Base-by-base conservation (phyloP, 2,329 filamentous ascomycete species). In the Neoscytalidium dimidiatum region DNA sequence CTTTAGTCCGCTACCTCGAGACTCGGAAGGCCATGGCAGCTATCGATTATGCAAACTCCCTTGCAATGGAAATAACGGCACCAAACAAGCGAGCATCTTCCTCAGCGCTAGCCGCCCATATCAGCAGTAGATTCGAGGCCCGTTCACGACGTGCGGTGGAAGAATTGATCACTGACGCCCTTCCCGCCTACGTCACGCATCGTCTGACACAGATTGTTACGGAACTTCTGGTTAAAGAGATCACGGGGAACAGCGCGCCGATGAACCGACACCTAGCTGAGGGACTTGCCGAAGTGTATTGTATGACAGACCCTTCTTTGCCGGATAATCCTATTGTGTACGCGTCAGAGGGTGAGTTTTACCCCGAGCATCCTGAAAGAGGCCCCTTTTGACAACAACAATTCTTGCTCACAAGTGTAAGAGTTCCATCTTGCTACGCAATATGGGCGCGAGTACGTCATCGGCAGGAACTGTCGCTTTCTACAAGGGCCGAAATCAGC, bases 401-500 rank as follows among this genome's bases (percentile, higher is more conserved):
- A 17, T 43, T 29, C 7, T 23, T 3, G 26, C 41, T 60, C 9
- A 60, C n/a, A 3, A 13, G 14, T 6, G 29, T 28, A 38, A 90
- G 89, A 90, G 73, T 92, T 92, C 71, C 85, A 90, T 69, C 82
- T 84, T 46, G 89, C 88, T 5, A 92, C 89, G 0, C 88, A 92
- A 69, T 92, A 92, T 71, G 88, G 88, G 2, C 85, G 89, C 79
- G 84, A 83, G 56, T 91, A 92, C 71, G 84, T 87, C 2, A 83
- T 92, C n/a, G 90, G 90, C 0, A 85, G 88, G 28, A 92, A 92
- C 68, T 92, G 90, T 70, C 86, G 90, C 8, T 92, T 92, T 70
- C 82, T 93, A 1, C 90, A 92, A 73, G 90, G 91, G 0, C 90
- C 90, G 0, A 86, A 85, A 69, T 91, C 90, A 5, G 87, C 88